Conservation (phyloP, 2,329 filamentous ascomycete species). For the Diatrype stigma region DNA sequence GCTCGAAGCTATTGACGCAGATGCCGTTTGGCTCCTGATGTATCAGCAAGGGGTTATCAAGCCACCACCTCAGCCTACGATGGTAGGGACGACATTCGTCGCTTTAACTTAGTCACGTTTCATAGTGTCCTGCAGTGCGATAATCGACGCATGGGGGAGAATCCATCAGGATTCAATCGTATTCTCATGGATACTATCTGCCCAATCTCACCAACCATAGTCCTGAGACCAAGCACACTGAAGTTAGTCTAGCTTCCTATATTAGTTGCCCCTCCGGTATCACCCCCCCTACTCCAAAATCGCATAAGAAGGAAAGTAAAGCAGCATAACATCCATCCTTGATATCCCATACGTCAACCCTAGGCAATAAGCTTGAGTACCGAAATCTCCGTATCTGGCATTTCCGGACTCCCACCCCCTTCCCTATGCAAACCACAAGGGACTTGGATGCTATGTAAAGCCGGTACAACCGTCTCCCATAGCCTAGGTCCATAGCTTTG, state of each 20-base stretch:
- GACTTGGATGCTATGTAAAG: no score
- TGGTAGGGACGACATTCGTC: slow-evolving; percentile 40
- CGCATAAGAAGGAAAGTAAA: no score
- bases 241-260: neutral
- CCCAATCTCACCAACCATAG: neutral
- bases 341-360: no score
- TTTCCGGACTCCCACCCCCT: no score
- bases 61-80: slow-evolving; percentile 32
- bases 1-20: slow-evolving; percentile 62
- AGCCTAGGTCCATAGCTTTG: no score
- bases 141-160: neutral
- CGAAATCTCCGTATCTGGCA: no score
- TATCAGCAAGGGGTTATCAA: slow-evolving; percentile 42
- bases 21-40: slow-evolving; percentile 71
- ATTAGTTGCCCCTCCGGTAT: no score
- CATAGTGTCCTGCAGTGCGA: neutral
- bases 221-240: neutral
- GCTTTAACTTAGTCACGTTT: slow-evolving; percentile 3
- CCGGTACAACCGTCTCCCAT: no score
- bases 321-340: no score
- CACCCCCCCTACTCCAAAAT: no score
- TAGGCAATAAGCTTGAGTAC: no score
- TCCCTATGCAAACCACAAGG: no score
- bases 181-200: neutral
- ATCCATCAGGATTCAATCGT: neutral